phyloP scores from a whole-genome alignment of 2,329 filamentous ascomycete genomes.

The Penicillium hordei region DNA sequence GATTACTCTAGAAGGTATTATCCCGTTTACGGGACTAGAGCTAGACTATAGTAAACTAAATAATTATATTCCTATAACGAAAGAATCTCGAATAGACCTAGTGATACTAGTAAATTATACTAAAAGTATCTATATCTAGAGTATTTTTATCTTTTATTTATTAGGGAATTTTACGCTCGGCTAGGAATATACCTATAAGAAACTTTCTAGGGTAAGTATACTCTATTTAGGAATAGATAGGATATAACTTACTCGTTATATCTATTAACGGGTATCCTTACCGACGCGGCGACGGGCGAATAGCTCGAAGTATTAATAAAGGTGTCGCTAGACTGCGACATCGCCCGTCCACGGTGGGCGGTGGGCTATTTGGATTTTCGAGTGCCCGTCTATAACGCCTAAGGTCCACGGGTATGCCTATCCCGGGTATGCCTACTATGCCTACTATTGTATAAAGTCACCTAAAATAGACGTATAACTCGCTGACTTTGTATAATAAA shows the following conservation, averaged over 20 bases:
- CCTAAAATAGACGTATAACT: background rate
- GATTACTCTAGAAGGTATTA: slow-evolving; percentile 21
- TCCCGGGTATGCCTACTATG: background rate
- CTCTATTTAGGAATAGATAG: slow-evolving; percentile 2
- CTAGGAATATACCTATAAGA: slow-evolving; percentile 18
- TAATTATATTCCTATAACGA: slow-evolving; percentile 23
- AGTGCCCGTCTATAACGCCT: too few species aligned
- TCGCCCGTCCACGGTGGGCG: too few species aligned
- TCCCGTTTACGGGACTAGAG: slow-evolving; percentile 24
- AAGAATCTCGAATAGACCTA: slow-evolving; percentile 29
- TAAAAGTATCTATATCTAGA: slow-evolving; percentile 23
- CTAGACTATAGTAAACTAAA: slow-evolving; percentile 22
- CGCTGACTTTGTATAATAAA: background rate
- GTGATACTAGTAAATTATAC: slow-evolving; percentile 24
- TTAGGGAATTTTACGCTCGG: slow-evolving; percentile 18
- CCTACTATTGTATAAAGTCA: background rate
- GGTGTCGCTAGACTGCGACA: too few species aligned
- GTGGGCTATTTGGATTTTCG: too few species aligned
- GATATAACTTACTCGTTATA: slow-evolving; percentile 21
- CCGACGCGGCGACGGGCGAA: slow-evolving; percentile 24
- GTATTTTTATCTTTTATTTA: slow-evolving; percentile 26
- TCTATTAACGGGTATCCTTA: slow-evolving; percentile 23
- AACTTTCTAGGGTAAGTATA: slow-evolving; percentile 23
- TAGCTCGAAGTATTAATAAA: slow-evolving; percentile 24
- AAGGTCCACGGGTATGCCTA: too few species aligned